Base-by-base conservation (phyloP, 768 basidiomycete species). In the Kwoniella sp. region DNA sequence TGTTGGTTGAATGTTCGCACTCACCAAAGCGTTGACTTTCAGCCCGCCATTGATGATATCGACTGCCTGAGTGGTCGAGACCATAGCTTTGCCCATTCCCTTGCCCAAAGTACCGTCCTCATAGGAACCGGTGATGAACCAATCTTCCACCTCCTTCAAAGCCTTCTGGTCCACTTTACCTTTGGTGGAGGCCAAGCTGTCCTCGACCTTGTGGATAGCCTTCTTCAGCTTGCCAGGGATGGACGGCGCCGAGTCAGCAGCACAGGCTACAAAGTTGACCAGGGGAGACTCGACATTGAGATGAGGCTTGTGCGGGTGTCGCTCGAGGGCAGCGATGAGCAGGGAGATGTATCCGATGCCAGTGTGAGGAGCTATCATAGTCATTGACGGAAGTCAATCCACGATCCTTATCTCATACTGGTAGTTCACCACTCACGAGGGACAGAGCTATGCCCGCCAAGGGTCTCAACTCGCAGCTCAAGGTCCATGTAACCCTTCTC, bases 211-310 rank as follows among this genome's bases (percentile, higher is more conserved):
- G 3, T 58, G 61, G 29, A 75, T 53, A 0, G 69, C 48, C n/a
- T 70, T 68, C 26, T 54, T 63, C 29, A 73, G 51, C 11, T 67
- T 30, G 22, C 29, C 48, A 9, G 74, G 70, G 22, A 92, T 79
- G 2, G 82, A 80, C 17, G 86, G 84, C 2, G 84, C 85, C 77
- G 89, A 84, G 53, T 83, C 83, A 1, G 86, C 90, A 4, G 85
- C 72, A 72, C 92, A 94, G 64, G 88, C 85, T n/a, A 89, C 73
- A 7, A 82, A 84, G 25, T 80, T 76, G 81, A 87, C 90, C 41
- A 86, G 76, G 0, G 89, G 86, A 25, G 87, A 86, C 41, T 83
- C 78, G 57, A 87, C 85, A 13, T 82, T 84, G 55, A 92, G 82
- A 52, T 83, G 30, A 0, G 73, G 67, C 20, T 61, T 50, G 50